Conservation (phyloP, 371 early-diverging fungal genomes). For the Lichtheimia hyalospora region DNA sequence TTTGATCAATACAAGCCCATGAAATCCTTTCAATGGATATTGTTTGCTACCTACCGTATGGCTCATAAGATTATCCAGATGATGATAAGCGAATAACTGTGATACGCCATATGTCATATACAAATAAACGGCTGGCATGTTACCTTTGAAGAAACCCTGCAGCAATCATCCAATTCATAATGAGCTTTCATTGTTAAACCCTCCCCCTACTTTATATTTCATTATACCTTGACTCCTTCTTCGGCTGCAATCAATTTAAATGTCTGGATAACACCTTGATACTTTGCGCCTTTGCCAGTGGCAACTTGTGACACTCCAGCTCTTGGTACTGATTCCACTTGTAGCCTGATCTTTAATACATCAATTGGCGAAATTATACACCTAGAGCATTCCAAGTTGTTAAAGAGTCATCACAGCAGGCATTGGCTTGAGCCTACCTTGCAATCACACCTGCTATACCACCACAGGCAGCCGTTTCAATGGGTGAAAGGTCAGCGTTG, state of each 20-base stretch:
- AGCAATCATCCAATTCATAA: not conserved
- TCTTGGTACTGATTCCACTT: constrained; percentile 50
- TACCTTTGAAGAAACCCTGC: constrained; percentile 92
- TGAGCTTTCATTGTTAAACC: too few relatives aligned
- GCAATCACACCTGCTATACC: not conserved
- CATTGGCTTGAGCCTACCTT: not conserved
- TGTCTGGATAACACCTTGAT: constrained; percentile 54
- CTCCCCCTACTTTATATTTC: constrained; percentile 8
- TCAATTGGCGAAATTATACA: constrained; percentile 79
- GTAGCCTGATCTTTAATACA: constrained; percentile 88
- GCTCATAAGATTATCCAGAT: not conserved
- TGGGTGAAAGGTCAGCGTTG: not conserved
- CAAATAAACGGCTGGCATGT: constrained; percentile 85
- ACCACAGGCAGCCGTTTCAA: not conserved
- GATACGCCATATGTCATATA: constrained; percentile 86
- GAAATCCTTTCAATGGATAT: not conserved
- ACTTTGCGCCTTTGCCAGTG: constrained; percentile 31
- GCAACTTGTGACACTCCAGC: constrained; percentile 2
- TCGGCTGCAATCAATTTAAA: constrained; percentile 58
- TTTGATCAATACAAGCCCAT: too few relatives aligned
- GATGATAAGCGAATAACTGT: constrained; percentile 72
- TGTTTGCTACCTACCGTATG: not conserved
- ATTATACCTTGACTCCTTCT: constrained; percentile 63
- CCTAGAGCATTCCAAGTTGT: not conserved
- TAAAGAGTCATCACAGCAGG: not conserved